A percentile compares a stretch with the other conserved stretches of the same genome.
Conservation (phyloP, 2,329 filamentous ascomycete genomes). For the Pezicula neosporulosa region DNA sequence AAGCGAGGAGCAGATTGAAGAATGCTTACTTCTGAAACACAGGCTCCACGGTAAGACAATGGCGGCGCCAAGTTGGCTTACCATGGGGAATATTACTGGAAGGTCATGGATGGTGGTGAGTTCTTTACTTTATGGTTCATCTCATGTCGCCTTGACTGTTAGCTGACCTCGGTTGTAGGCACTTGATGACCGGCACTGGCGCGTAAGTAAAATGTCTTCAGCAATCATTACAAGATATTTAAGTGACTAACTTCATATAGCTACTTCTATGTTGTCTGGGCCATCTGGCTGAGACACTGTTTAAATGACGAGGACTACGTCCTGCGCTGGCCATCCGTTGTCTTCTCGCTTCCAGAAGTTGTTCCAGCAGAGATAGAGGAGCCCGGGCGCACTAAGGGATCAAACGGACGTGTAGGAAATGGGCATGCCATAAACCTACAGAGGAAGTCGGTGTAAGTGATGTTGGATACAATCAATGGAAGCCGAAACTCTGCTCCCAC, state of each 20-base stretch:
- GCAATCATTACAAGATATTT: not conserved
- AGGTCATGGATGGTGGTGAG: slow-evolving; percentile 70
- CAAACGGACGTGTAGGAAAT: not conserved
- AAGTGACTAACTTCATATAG: not conserved
- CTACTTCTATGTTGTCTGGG: slow-evolving; percentile 71
- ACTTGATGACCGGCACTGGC: slow-evolving; percentile 68
- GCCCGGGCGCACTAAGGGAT: not conserved
- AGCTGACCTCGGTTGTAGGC: slow-evolving; percentile 35
- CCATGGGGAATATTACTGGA: slow-evolving; percentile 72
- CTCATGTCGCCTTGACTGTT: not conserved
- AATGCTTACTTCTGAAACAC: not conserved
- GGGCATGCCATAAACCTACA: not conserved
- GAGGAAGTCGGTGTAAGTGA: too few relatives aligned
- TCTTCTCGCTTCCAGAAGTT: slow-evolving; percentile 39
- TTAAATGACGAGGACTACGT: slow-evolving; percentile 65
- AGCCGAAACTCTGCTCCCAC: too few relatives aligned
- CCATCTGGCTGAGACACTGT: slow-evolving; percentile 67
- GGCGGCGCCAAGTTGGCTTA: slow-evolving; percentile 60
- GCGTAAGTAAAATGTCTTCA: slow-evolving; percentile 31
- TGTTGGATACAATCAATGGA: too few relatives aligned
- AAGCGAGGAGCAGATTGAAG: slow-evolving; percentile 24
- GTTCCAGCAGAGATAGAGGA: slow-evolving; percentile 6
- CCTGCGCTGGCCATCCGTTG: slow-evolving; percentile 57
- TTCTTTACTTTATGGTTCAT: slow-evolving; percentile 5
- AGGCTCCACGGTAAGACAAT: slow-evolving; percentile 28